Conservation (phyloP, 148 eudicot genomes). For the Spergularia bocconei region DNA sequence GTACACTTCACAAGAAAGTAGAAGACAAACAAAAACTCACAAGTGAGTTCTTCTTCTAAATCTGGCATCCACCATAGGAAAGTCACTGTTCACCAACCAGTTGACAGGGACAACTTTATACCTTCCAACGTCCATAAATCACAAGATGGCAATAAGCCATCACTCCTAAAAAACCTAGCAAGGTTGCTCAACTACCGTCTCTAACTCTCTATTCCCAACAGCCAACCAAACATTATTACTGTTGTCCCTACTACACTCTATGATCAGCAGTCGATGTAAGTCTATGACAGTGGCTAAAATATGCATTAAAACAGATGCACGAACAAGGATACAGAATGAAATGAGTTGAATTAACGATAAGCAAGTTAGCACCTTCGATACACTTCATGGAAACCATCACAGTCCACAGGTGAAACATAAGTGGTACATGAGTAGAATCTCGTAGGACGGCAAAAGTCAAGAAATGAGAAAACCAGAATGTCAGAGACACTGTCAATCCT, state of each 20-base stretch:
- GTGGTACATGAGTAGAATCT: neutral
- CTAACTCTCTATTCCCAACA: slow-evolving; percentile 10
- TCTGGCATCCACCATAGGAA: slow-evolving; percentile 15
- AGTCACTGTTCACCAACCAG: slow-evolving; percentile 25
- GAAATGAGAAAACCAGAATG: neutral
- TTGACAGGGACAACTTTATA: slow-evolving; percentile 13
- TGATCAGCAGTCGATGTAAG: slow-evolving; percentile 1
- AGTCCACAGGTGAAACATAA: too few relatives aligned
- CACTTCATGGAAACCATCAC: too few relatives aligned
- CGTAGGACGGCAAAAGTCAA: neutral
- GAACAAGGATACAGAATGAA: too few relatives aligned
- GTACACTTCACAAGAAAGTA: neutral
- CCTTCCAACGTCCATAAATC: slow-evolving; percentile 13
- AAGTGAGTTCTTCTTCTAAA: slow-evolving; percentile 10
- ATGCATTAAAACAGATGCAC: neutral
- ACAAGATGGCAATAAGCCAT: slow-evolving; percentile 18
- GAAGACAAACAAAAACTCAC: neutral
- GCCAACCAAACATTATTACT: slow-evolving; percentile 13
- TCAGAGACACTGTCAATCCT: neutral
- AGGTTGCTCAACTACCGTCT: slow-evolving; percentile 28
- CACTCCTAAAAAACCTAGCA: slow-evolving; percentile 13
- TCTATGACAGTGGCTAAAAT: neutral
- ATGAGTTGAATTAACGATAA: too few relatives aligned
- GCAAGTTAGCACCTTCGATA: too few relatives aligned
- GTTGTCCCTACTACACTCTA: neutral